Conservation (phyloP, 2,329 filamentous ascomycete genomes). For the Aspergillus sp. region DNA sequence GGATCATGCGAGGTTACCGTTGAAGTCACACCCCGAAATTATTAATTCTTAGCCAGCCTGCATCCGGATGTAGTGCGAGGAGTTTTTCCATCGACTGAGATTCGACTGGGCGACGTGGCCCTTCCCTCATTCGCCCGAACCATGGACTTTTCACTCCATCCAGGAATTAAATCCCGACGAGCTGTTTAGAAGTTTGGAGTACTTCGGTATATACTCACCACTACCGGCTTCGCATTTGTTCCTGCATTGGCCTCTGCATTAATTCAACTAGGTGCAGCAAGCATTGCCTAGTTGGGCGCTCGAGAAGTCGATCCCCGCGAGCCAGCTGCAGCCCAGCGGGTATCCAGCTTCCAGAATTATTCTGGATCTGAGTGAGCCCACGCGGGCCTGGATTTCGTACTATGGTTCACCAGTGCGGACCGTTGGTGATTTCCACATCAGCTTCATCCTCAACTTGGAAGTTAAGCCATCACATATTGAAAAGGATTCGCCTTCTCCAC, state of each 20-base stretch:
- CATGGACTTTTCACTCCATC: not conserved
- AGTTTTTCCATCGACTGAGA: not conserved
- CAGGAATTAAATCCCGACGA: not conserved
- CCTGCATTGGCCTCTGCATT: slow-evolving; percentile 16
- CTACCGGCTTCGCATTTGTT: slow-evolving; percentile 1
- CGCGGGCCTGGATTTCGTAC: slow-evolving; percentile 6
- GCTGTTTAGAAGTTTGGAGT: not conserved
- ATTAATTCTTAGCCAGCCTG: not conserved
- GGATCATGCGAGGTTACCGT: slow-evolving; percentile 9
- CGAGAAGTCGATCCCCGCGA: slow-evolving; percentile 7
- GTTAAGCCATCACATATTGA: not conserved
- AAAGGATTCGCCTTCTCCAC: slow-evolving; percentile 8
- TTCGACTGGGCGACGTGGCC: not conserved
- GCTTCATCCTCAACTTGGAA: not conserved
- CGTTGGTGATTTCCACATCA: slow-evolving; percentile 8
- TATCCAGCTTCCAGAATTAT: slow-evolving; percentile 19
- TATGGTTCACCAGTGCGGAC: slow-evolving; percentile 19
- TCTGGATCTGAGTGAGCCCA: slow-evolving; percentile 14
- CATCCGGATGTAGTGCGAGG: not conserved
- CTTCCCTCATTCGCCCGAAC: not conserved
- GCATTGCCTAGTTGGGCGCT: slow-evolving; percentile 2
- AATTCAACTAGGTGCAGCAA: slow-evolving; percentile 8
- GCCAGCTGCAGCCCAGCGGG: slow-evolving; percentile 12
- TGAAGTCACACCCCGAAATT: not conserved
- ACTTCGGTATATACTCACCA: not conserved